Evolutionary conservation across 768 basidiomycete species (phyloP), one percentile per base, ranked within the genome.

Genomic region (Tylopilus sp.): DNA sequence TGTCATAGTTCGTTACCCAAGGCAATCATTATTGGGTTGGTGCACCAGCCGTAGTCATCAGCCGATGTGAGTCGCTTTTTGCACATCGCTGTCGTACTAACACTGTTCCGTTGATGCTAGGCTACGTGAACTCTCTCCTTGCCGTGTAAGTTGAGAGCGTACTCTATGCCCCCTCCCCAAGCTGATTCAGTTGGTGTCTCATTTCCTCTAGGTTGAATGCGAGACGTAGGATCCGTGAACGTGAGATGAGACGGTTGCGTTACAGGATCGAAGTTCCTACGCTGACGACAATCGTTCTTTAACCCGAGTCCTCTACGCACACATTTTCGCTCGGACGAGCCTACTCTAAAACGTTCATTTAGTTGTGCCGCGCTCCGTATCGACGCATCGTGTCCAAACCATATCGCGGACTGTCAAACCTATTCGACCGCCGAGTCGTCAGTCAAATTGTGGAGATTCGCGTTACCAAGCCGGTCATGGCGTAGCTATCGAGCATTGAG

Each of bases 91-190:
- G 7, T 14, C 33, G 13, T 12, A 17, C 36, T 33, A 4, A 44
- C 17, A 4, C 6, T 9, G 2, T 3, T 24, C 29, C 36, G 4
- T 33, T 24, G n/a, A n/a, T n/a, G n/a, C 13, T n/a, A 58, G 57
- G 59, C 4, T 60, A 60, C 9, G 31, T 58, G 6, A 60, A 60
- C 14, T 60, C 59, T 0, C 30, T 60, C 10, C 53, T 59, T 10
- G 57, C 36, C 0, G 54, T 60, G 59, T 60, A 45, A 48, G 53
- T 5, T 12, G 19, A 19, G 11, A 24, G 6, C 10, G 28, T 6
- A 5, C n/a, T 19, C 17, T 22, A 17, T 4, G 26, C 46, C 22
- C 46, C 22, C 8, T 28, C 3, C 24, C 2, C 1, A 11, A 4
- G 8, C 28, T 48, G 14, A 30, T 5, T 14, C 11, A 4, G 25